Evolutionary conservation across 441 rosid genomes (phyloP).

Genomic region (Brassica balearica): DNA sequence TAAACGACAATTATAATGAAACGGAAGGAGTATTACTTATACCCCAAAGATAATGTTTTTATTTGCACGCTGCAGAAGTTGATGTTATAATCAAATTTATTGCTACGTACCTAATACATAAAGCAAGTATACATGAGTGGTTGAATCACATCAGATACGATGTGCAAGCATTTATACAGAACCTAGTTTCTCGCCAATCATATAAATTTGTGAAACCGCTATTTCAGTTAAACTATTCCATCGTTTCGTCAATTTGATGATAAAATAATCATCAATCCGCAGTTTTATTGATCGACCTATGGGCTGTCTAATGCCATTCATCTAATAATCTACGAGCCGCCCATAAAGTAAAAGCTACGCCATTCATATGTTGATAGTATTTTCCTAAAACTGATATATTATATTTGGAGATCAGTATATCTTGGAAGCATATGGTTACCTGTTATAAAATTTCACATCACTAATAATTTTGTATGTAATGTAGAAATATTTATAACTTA

Average conservation of each 20-base stretch:
- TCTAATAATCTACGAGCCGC: slow-evolving; percentile 26
- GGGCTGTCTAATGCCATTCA: slow-evolving; percentile 6
- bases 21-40: too few relatives aligned
- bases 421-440: not conserved
- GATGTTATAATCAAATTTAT: slow-evolving; percentile 13
- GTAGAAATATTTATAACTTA: not conserved
- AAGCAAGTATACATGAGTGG: slow-evolving; percentile 17
- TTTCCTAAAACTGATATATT: not conserved
- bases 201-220: not conserved
- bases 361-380: not conserved
- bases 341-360: slow-evolving; percentile 24
- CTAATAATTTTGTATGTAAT: not conserved
- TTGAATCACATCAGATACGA: slow-evolving; percentile 1
- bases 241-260: not conserved
- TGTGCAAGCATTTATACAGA: not conserved
- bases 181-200: slow-evolving; percentile 6
- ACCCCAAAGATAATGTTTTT: slow-evolving; percentile 12
- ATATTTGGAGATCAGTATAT: not conserved
- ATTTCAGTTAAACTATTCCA: not conserved
- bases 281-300: slow-evolving; percentile 1
- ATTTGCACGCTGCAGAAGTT: slow-evolving; percentile 22
- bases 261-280: not conserved
- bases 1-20: too few relatives aligned
- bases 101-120: not conserved
- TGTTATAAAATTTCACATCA: not conserved